These are phyloP conservation scores for Yarrowia galli DNA, from an alignment of 1,139 yeast genomes.

Conservation along the genomic window DNA sequence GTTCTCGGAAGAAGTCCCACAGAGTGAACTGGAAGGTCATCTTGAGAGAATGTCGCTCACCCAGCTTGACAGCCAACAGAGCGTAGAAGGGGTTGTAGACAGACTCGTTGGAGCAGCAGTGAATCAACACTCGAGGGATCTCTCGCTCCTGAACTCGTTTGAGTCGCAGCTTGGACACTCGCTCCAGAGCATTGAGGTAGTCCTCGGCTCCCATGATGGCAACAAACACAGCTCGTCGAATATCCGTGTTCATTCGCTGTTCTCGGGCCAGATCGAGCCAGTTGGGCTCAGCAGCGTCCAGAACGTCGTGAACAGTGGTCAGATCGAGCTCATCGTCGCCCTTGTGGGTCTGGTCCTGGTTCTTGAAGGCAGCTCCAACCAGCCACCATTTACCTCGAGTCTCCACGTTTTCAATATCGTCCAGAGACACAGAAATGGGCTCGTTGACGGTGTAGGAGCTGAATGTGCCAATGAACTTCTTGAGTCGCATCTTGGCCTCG, in stretches of 20 bases:
- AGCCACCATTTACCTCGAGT: conserved; percentile 98
- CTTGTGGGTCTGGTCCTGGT: conserved; percentile 46
- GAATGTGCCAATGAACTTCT: conserved; percentile 66
- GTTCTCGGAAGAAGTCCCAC: conserved; percentile 85
- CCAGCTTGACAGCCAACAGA: conserved; percentile 74
- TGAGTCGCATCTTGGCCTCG: conserved; percentile 65
- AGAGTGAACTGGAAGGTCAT: conserved; percentile 87
- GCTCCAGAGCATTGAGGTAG: conserved; percentile 83
- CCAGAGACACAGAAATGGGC: conserved; percentile 82
- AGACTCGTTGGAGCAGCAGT: conserved; percentile 84
- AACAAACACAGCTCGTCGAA: conserved; percentile 90
- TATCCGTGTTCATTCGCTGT: conserved; percentile 94
- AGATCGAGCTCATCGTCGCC: conserved; percentile 42
- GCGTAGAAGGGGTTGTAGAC: conserved; percentile 92
- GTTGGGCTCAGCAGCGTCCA: conserved; percentile 78
- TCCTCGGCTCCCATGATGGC: conserved; percentile 96
- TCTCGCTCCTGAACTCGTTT: conserved; percentile 87
- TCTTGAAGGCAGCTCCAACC: conserved; percentile 95
- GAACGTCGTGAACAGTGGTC: conserved; percentile 57
- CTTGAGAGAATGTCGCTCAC: conserved; percentile 68
- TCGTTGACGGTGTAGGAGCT: conserved; percentile 57
- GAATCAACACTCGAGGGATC: conserved; percentile 82
- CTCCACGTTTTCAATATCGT: conserved; percentile 78
- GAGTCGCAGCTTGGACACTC: conserved; percentile 77
- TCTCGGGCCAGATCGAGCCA: conserved; percentile 86